phyloP scores from a whole-genome alignment of 75 land plant genomes.

The Pseudotsuga menziesii region DNA sequence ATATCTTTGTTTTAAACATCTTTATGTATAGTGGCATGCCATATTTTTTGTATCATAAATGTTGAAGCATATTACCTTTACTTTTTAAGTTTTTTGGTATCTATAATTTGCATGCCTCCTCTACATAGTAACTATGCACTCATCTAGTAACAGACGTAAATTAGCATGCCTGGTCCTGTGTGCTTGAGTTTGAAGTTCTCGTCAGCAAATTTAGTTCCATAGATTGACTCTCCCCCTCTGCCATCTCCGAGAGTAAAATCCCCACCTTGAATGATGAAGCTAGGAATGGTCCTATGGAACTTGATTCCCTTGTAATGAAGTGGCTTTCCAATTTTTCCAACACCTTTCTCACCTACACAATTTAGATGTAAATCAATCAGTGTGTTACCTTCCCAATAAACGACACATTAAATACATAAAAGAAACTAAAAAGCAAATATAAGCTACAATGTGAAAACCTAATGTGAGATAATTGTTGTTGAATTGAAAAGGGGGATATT shows the following conservation, averaged over 20 bases:
- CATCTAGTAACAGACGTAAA: background rate
- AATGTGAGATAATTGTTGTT: background rate
- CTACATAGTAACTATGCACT: background rate
- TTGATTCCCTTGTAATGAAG: constrained; percentile 82
- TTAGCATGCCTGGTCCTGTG: constrained; percentile 76
- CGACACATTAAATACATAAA: background rate
- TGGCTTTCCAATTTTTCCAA: constrained; percentile 78
- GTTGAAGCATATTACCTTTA: background rate
- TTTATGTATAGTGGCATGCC: background rate
- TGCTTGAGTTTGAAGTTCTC: constrained; percentile 94
- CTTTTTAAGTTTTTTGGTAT: background rate
- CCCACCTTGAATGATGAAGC: constrained; percentile 97
- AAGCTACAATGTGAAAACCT: background rate
- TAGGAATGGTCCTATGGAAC: constrained; percentile 94
- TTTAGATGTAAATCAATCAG: background rate
- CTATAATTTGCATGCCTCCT: background rate
- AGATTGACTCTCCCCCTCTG: constrained; percentile 95
- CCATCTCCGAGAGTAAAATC: constrained; percentile 92
- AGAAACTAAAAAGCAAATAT: background rate
- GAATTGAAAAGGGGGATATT: no score
- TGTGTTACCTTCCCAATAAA: background rate
- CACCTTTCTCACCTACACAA: constrained; percentile 80
- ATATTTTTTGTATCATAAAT: background rate
- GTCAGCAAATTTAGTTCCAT: constrained; percentile 84
- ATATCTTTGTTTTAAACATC: background rate